phyloP scores from a whole-genome alignment of 139 green algal species.

The Eudorina sp. region DNA sequence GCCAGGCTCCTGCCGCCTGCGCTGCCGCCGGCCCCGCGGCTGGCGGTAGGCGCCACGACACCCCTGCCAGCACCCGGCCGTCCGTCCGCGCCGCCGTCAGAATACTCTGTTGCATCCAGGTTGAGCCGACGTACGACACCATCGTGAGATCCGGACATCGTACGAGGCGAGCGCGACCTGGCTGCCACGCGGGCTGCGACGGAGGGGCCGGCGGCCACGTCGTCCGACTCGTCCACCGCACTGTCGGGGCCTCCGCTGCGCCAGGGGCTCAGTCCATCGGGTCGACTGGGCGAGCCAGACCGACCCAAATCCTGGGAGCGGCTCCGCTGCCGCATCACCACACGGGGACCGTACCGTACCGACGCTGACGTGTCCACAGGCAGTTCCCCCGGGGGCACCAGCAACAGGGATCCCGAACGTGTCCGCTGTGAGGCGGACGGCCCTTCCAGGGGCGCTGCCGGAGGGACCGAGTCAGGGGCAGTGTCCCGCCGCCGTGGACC shows the following conservation, averaged over 20 bases:
- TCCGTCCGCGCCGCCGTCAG: too few species aligned
- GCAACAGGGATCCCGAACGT: background rate
- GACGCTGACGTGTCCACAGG: constrained; percentile 3
- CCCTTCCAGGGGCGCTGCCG: background rate
- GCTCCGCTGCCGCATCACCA: background rate
- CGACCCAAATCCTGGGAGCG: background rate
- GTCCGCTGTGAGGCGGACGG: background rate
- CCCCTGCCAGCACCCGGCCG: too few species aligned
- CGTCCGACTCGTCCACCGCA: too few species aligned
- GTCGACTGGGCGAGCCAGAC: background rate
- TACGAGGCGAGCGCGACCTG: background rate
- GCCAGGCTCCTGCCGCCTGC: too few species aligned
- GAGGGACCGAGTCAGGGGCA: too few species aligned
- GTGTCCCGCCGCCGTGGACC: too few species aligned
- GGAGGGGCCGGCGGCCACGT: too few species aligned
- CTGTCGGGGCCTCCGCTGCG: too few species aligned
- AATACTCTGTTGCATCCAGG: background rate
- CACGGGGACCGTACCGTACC: background rate
- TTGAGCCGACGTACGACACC: background rate
- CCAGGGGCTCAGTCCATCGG: too few species aligned
- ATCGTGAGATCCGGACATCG: background rate
- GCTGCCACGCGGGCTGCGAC: too few species aligned
- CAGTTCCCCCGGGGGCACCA: constrained; percentile 4
- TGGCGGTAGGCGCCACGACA: too few species aligned
- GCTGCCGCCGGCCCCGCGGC: too few species aligned